These are phyloP conservation scores for Xanthoparmelia taractica DNA, from an alignment of 495 filamentous ascomycete genomes.

Conservation along the genomic window DNA sequence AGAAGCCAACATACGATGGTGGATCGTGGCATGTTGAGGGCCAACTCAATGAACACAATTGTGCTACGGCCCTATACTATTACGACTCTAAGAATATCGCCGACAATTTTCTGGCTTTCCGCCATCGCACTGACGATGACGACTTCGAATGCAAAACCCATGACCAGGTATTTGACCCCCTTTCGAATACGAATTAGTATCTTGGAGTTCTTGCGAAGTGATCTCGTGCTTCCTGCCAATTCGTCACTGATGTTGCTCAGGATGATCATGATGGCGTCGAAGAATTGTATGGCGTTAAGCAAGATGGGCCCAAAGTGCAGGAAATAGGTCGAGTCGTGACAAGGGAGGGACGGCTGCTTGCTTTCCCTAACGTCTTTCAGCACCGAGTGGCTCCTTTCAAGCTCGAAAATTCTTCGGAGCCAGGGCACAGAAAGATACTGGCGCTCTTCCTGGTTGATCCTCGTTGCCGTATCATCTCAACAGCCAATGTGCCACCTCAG, in stretches of 20 bases:
- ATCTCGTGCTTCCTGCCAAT: neutral
- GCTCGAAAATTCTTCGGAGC: constrained; percentile 41
- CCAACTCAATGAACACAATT: constrained; percentile 32
- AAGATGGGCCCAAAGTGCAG: constrained; percentile 28
- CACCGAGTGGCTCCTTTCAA: constrained; percentile 46
- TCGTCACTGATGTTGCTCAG: neutral
- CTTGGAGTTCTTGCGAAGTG: neutral
- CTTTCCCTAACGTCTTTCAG: constrained; percentile 34
- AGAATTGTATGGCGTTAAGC: constrained; percentile 28
- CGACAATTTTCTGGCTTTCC: constrained; percentile 45
- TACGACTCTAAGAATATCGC: constrained; percentile 57
- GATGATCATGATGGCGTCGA: constrained; percentile 30
- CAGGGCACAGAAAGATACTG: constrained; percentile 49
- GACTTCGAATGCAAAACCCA: neutral
- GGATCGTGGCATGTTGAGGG: constrained; percentile 51
- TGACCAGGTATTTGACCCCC: neutral
- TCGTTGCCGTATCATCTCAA: constrained; percentile 40
- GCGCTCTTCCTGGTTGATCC: constrained; percentile 54
- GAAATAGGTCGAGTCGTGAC: constrained; percentile 33
- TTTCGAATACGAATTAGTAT: neutral
- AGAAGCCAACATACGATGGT: constrained; percentile 43
- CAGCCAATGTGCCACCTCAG: constrained; percentile 51
- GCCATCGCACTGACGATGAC: constrained; percentile 29
- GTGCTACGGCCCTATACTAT: constrained; percentile 54
- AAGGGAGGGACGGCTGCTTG: constrained; percentile 28